These are phyloP conservation scores for Linnemannia exigua DNA, from an alignment of 192 early-diverging fungal species.

Conservation along the genomic window DNA sequence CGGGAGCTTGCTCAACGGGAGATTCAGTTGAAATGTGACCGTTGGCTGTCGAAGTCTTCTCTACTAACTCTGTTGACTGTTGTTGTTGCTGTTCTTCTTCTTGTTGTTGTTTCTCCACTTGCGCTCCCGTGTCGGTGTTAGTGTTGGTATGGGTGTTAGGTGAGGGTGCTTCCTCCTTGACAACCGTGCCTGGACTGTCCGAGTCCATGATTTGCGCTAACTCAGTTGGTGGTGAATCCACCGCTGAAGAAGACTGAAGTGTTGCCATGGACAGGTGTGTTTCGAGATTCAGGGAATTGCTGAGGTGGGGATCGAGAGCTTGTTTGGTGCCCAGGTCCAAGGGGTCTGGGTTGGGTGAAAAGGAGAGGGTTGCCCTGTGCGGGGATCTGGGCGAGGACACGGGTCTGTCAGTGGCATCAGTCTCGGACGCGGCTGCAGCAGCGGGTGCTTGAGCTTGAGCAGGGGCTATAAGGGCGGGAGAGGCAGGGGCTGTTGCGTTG, in stretches of 20 bases:
- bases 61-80: neutral
- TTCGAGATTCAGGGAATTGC: neutral
- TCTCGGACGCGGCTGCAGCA: conserved; percentile 16
- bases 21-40: conserved; percentile 1
- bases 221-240: neutral
- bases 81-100: neutral
- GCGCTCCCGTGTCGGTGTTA: neutral
- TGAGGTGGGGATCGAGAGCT: neutral
- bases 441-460: conserved; percentile 6
- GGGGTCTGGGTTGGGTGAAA: neutral
- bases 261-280: neutral
- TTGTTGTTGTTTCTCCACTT: neutral
- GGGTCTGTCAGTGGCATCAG: conserved; percentile 22
- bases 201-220: conserved; percentile 3
- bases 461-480: neutral
- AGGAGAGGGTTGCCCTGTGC: neutral
- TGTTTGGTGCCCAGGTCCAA: conserved; percentile 7
- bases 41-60: neutral
- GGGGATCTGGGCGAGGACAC: conserved; percentile 5
- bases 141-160: neutral
- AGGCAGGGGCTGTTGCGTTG: conserved; percentile 4
- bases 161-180: neutral
- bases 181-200: neutral
- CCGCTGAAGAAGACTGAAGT: neutral
- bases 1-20: neutral